Base-by-base conservation (phyloP, 768 basidiomycete species). In the Rhizopogon salebrosus region DNA sequence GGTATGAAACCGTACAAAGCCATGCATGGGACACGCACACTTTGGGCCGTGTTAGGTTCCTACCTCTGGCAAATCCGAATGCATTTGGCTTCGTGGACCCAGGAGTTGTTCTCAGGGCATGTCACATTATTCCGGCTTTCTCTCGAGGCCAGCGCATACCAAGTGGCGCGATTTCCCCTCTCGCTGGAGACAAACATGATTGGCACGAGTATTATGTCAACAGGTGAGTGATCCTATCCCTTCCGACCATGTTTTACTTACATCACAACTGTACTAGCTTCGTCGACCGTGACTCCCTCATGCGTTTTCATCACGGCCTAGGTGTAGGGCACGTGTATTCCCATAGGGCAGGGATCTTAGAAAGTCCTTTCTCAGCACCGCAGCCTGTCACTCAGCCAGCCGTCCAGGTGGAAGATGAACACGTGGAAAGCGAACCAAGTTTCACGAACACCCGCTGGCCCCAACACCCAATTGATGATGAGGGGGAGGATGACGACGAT, bases 1-100 rank as follows among this genome's bases (percentile, higher is more conserved):
- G 55, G 55, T 56, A 38, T 11, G 41, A 37, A 11, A 6, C 9
- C 11, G 40, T 41, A 14, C n/a, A 39, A 18, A 26, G 22, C 31
- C 42, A 24, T 2, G 5, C 40, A 13, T 31, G 51, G 27, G 27
- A 27, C 11, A 16, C 24, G 22, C 18, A 6, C 18, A 0, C 20
- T 16, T 36, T 55, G 7, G 54, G 42, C 27, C 10, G 7, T 4
- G 6, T 48, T 23, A 20, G 34, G 14, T 56, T 56, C 39, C 7
- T 41, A 13, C 51, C 55, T 10, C 34, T 39, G 24, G 26, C 35
- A 24, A 7, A 6, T 9, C 4, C 18, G 18, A 29, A 41, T 36
- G 51, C 51, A 23, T 56, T 40, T 35, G 55, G 55, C n/a, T 56
- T 56, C 35, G n/a, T 57, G 4, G 34, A 57, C 29, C 55, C 55